These are phyloP conservation scores for Scheffersomyces stambukii DNA, from an alignment of 1,139 yeast genomes.

Conservation along the genomic window DNA sequence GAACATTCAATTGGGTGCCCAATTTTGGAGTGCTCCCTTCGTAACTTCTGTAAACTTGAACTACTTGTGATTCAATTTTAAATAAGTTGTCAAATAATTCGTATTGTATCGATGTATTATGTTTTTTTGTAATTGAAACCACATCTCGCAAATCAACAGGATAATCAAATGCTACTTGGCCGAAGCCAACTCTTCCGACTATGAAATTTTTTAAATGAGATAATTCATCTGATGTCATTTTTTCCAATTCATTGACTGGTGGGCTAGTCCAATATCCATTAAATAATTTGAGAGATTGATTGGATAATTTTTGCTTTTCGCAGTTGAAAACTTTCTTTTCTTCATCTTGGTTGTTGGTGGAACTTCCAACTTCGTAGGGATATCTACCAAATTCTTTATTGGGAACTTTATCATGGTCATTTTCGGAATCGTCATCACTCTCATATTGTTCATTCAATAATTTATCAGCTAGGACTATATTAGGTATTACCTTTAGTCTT, in stretches of 20 bases:
- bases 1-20: conserved; percentile 77
- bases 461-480: conserved; percentile 14
- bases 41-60: conserved; percentile 62
- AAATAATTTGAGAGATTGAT: conserved; percentile 4
- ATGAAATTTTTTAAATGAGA: conserved; percentile 61
- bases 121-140: conserved; percentile 24
- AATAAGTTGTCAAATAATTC: conserved; percentile 57
- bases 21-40: conserved; percentile 51
- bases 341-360: neutral
- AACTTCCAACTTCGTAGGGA: conserved; percentile 12
- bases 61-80: conserved; percentile 50
- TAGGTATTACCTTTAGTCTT: conserved; percentile 26
- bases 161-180: conserved; percentile 65
- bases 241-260: conserved; percentile 48
- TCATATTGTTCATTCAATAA: conserved; percentile 13
- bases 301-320: conserved; percentile 7
- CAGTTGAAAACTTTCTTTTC: conserved; percentile 1
- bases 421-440: conserved; percentile 19
- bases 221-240: conserved; percentile 48
- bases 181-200: conserved; percentile 61
- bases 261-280: conserved; percentile 84
- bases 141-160: conserved; percentile 68
- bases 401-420: conserved; percentile 13
- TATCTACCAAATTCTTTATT: conserved; percentile 11
- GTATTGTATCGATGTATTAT: conserved; percentile 21